Conservation (phyloP, 306 rosid genomes). For the Oemleria cerasiformis region DNA sequence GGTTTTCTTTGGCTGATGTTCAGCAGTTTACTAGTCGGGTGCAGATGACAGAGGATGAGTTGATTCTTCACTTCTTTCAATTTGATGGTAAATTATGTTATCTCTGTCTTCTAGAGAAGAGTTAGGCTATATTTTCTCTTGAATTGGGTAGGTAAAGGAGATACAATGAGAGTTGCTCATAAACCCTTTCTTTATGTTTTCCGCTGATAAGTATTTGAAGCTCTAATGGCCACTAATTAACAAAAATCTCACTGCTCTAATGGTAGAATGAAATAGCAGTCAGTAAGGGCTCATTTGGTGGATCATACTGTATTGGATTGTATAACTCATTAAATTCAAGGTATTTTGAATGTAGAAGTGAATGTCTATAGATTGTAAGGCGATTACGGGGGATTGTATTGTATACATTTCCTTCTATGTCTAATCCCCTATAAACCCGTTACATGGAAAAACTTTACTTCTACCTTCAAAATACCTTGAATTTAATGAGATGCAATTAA, state of each 20-base stretch:
- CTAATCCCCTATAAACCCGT: too few species aligned
- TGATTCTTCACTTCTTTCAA: constrained; percentile 67
- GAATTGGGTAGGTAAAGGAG: constrained; percentile 3
- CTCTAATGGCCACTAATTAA: not conserved
- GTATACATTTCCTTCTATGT: too few species aligned
- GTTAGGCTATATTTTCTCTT: not conserved
- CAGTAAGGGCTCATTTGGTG: too few species aligned
- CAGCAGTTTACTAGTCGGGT: constrained; percentile 69
- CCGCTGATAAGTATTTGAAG: not conserved
- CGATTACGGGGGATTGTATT: too few species aligned
- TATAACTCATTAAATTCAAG: too few species aligned
- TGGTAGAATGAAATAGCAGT: too few species aligned
- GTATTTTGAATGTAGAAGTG: too few species aligned
- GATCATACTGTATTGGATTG: too few species aligned
- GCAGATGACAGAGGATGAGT: constrained; percentile 86
- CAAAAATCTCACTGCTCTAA: not conserved
- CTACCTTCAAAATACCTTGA: too few species aligned
- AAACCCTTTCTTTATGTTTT: not conserved
- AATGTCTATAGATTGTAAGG: too few species aligned
- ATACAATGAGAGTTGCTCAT: not conserved
- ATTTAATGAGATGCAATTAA: too few species aligned
- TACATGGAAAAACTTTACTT: too few species aligned
- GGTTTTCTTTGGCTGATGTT: constrained; percentile 24
- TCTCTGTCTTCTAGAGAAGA: constrained; percentile 6
- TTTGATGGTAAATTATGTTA: constrained; percentile 66